Percentiles rank a stretch among this genome's conserved stretches.
Conservation (phyloP, 73 alveolate genomes). For the Symbiodinium natans region DNA sequence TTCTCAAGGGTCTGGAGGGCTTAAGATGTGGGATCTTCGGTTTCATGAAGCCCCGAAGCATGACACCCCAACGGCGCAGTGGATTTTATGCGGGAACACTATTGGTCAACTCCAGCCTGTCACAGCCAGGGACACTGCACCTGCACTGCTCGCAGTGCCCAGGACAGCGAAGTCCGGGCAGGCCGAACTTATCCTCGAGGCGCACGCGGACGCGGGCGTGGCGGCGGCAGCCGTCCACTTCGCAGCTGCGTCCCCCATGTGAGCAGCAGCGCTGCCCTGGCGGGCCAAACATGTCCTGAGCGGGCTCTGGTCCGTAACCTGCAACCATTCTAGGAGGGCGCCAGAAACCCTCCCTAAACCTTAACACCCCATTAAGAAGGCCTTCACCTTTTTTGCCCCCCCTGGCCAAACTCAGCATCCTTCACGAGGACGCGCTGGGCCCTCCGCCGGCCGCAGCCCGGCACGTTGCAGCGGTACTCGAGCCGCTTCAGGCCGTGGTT, state of each 20-base stretch:
- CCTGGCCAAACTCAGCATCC: too few species aligned
- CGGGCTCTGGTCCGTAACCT: too few species aligned
- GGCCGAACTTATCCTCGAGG: neutral
- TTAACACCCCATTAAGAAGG: too few species aligned
- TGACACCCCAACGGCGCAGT: too few species aligned
- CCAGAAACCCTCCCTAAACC: too few species aligned
- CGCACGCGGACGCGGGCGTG: neutral
- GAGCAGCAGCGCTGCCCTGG: neutral
- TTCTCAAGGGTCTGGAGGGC: too few species aligned
- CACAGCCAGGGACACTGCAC: neutral
- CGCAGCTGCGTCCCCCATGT: neutral
- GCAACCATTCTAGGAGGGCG: too few species aligned
- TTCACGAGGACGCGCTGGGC: neutral
- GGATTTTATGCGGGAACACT: too few species aligned
- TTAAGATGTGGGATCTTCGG: too few species aligned
- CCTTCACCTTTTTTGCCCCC: too few species aligned
- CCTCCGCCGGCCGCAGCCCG: neutral
- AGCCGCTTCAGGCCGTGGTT: neutral
- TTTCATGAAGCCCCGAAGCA: too few species aligned
- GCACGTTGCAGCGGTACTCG: constrained; percentile 7
- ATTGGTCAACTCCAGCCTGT: neutral
- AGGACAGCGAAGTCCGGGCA: neutral
- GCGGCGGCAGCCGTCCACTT: neutral
- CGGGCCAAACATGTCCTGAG: neutral
- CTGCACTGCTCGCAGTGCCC: neutral